Percentiles rank a stretch among this genome's conserved stretches.
Evolutionary conservation across 768 basidiomycete genomes (phyloP).

Genomic region (Naganishia friedmannii): DNA sequence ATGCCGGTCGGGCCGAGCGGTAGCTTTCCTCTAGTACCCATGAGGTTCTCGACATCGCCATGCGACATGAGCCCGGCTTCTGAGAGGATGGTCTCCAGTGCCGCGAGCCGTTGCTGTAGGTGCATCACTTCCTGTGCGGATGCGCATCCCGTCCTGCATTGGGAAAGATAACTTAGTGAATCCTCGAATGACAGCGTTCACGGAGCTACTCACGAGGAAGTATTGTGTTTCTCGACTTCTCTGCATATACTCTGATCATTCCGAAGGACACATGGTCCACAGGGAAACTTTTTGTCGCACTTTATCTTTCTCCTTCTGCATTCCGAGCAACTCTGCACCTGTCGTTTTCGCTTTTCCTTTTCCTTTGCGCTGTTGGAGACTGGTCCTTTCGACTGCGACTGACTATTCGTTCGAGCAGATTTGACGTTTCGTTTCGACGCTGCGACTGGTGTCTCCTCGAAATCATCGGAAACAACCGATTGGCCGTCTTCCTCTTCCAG

Average conservation of each 20-base stretch:
- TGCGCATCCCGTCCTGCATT: slow-evolving; percentile 33
- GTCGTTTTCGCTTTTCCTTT: slow-evolving; percentile 45
- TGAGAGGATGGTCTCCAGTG: slow-evolving; percentile 45
- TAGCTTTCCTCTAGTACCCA: slow-evolving; percentile 31
- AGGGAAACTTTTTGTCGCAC: slow-evolving; percentile 52
- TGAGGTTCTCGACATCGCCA: slow-evolving; percentile 43
- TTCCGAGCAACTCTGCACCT: slow-evolving; percentile 52
- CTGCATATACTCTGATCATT: slow-evolving; percentile 47
- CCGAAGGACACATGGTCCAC: slow-evolving; percentile 48
- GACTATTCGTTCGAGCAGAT: slow-evolving; percentile 12
- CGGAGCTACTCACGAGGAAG: slow-evolving; percentile 40
- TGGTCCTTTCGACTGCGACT: background rate
- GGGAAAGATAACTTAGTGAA: background rate
- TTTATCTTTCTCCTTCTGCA: slow-evolving; percentile 52
- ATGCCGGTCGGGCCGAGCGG: slow-evolving; percentile 14
- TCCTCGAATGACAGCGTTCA: background rate
- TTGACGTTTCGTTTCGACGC: slow-evolving; percentile 4
- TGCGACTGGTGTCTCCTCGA: slow-evolving; percentile 8
- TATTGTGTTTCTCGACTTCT: slow-evolving; percentile 42
- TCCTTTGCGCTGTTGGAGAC: slow-evolving; percentile 11
- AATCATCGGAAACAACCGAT: slow-evolving; percentile 19
- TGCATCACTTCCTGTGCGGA: slow-evolving; percentile 43
- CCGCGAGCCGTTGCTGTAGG: slow-evolving; percentile 45
- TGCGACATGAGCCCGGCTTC: slow-evolving; percentile 42
- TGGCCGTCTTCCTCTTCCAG: slow-evolving; percentile 11